Conservation (phyloP, 108 stramenopile species). For the Skeletonema marinoi region DNA sequence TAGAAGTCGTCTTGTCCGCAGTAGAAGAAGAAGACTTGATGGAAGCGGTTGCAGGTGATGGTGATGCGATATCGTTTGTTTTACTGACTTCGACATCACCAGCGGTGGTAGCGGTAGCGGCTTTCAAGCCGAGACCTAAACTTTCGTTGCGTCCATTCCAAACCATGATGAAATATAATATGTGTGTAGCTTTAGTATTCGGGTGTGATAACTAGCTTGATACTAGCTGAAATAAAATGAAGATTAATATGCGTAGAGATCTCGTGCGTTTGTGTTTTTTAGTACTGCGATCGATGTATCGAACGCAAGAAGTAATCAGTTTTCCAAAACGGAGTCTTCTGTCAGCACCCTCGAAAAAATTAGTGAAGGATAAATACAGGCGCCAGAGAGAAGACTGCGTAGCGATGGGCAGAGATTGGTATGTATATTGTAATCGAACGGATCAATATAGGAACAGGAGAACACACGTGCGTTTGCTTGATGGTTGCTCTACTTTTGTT, state of each 20-base stretch:
- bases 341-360: slow-evolving; percentile 3
- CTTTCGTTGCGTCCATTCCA: slow-evolving; percentile 48
- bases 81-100: background rate
- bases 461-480: slow-evolving; percentile 1
- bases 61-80: slow-evolving; percentile 5
- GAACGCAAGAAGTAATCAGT: background rate
- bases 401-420: background rate
- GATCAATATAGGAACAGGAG: background rate
- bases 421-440: background rate
- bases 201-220: background rate
- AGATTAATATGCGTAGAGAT: slow-evolving; percentile 2
- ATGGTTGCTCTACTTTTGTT: background rate
- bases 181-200: background rate
- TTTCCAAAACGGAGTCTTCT: background rate
- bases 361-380: background rate
- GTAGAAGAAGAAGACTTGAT: slow-evolving; percentile 5
- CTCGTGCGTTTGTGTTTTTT: background rate
- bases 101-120: background rate
- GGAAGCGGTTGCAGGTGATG: background rate
- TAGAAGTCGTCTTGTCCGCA: background rate
- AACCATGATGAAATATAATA: slow-evolving; percentile 7
- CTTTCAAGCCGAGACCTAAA: slow-evolving; percentile 19
- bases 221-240: slow-evolving; percentile 1
- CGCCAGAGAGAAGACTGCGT: slow-evolving; percentile 4
- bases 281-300: background rate